Base-by-base conservation (phyloP, 805 yeast species). In the Diddensiella caesifluorescens region DNA sequence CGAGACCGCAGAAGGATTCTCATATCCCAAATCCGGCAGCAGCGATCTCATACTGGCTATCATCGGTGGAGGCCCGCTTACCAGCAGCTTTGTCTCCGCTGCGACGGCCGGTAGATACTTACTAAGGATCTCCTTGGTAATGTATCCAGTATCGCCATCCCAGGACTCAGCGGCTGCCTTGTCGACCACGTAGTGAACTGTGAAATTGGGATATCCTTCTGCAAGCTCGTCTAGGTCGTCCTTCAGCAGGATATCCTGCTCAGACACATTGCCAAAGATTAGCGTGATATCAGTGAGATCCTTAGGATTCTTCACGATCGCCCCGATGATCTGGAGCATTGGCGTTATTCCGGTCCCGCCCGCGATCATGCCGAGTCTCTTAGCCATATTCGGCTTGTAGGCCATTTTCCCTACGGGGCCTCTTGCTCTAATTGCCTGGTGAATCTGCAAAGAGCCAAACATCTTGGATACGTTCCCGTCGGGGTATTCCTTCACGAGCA, bases 281-380 rank as follows among this genome's bases (percentile, higher is more conserved):
- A 89, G 71, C 41, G 74, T 69, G 49, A 87, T 77, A 56, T 79
- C 74, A 46, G 97, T 89, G 37, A 70, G 73, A 65, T 90, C 97
- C 13, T 71, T 67, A 19, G 94, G 90, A 60, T 89, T 78, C 44
- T 70, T 67, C 54, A 79, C 79, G 51, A 89, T 80, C 10, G 94
- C 84, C 53, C 84, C 83, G 52, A 89, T 78, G 52, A 89, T 82
- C 64, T 88, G 95, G 56, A 83, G 71, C 64, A 86, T 79, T 28
- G 97, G 96, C 5, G 96, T 86, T 49, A 89, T 81, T 39, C 97
- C 97, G 28, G 97, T 86, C 57, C 97, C 97, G 53, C 97, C 97
- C 31, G 95, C 95, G 51, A 90, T 79, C 97, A 89, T 89, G 41
- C 83, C 87, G 46, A 89, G 71, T 46, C 74, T 72, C 45, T 72